A percentile compares a stretch with the other conserved stretches of the same genome.
Evolutionary conservation across 2,329 filamentous ascomycete genomes (phyloP).

Genomic region (Paecilomyces niveus): DNA sequence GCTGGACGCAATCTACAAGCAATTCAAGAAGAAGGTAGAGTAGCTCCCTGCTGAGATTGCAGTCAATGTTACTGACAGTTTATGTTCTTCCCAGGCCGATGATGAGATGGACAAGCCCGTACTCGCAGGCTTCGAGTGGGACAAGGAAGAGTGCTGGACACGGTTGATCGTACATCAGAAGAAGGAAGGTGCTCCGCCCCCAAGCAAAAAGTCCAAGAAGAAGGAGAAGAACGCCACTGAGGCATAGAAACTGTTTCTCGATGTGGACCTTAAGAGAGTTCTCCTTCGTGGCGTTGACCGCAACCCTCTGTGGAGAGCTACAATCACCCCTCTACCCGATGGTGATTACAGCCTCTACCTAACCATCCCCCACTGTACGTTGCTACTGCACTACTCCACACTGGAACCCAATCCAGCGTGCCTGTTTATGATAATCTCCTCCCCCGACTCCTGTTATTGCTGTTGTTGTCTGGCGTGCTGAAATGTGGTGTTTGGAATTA

Average conservation of each 20-base stretch:
- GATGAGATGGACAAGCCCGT: conserved; percentile 84
- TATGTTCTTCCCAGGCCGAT: conserved; percentile 58
- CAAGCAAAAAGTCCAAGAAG: conserved; percentile 59
- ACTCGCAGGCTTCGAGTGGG: conserved; percentile 93
- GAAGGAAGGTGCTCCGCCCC: conserved; percentile 54
- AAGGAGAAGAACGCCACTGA: conserved; percentile 32
- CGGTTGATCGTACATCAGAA: conserved; percentile 79
- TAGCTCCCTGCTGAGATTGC: not conserved
- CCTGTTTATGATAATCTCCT: not conserved
- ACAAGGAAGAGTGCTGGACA: conserved; percentile 86
- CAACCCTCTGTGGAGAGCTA: not conserved
- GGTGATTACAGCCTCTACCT: not conserved
- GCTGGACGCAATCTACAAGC: conserved; percentile 89
- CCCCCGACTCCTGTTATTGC: not conserved
- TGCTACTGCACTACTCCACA: not conserved
- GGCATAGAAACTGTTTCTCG: conserved; percentile 16
- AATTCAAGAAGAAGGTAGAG: conserved; percentile 90
- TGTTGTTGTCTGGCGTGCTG: not conserved
- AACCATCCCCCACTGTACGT: not conserved
- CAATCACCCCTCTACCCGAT: not conserved
- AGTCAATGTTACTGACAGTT: not conserved
- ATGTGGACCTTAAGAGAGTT: not conserved
- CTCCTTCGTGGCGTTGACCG: not conserved
- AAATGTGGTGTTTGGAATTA: not conserved
- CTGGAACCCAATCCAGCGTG: not conserved